These are phyloP conservation scores for Auricularia auricula-judae DNA, from an alignment of 768 basidiomycete species.

Conservation along the genomic window DNA sequence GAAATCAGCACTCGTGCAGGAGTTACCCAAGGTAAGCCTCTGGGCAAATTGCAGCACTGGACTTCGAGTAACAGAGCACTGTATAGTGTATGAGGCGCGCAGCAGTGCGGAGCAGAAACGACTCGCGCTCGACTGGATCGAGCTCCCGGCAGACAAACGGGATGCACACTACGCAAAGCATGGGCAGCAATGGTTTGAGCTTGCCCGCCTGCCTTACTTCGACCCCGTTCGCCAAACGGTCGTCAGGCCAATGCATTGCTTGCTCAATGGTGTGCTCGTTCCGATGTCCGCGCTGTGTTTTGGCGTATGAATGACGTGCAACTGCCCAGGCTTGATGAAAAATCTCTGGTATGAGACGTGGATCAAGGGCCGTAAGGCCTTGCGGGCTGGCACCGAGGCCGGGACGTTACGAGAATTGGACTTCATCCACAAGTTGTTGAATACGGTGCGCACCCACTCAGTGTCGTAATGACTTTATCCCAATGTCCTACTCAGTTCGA, in stretches of 20 bases:
- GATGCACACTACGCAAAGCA: slow-evolving; percentile 8
- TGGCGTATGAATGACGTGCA: background rate
- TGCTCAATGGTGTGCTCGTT: slow-evolving; percentile 10
- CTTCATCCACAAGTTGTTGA: background rate
- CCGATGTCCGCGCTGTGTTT: background rate
- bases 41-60: too few relatives aligned
- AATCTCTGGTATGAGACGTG: slow-evolving; percentile 16
- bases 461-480: background rate
- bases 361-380: slow-evolving; percentile 8
- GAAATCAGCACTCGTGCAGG: slow-evolving; percentile 3
- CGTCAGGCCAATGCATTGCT: slow-evolving; percentile 23
- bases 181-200: slow-evolving; percentile 14
- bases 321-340: slow-evolving; percentile 14
- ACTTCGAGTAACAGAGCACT: too few relatives aligned
- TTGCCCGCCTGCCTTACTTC: slow-evolving; percentile 21
- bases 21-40: background rate
- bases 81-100: background rate
- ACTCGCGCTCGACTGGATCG: background rate
- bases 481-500: slow-evolving; percentile 14
- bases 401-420: background rate
- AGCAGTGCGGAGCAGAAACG: background rate
- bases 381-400: background rate
- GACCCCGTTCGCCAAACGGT: slow-evolving; percentile 17
- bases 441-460: background rate
- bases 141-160: background rate